Conservation (phyloP, 1,284 basidiomycete species). For the Apiotrichum siamense region DNA sequence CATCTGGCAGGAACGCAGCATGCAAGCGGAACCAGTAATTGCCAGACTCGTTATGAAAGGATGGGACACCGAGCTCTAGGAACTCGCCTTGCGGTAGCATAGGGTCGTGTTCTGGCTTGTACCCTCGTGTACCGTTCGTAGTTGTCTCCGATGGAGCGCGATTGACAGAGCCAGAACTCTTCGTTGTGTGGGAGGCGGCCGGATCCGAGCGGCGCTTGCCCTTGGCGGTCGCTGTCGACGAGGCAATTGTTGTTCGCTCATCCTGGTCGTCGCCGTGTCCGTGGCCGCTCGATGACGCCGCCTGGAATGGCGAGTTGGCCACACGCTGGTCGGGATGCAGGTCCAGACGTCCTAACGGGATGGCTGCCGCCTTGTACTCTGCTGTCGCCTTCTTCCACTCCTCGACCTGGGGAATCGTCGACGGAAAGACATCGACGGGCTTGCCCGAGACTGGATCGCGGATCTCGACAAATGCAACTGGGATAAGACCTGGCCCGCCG, state of each 20-base stretch:
- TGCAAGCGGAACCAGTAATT: conserved; percentile 97
- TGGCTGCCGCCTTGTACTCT: conserved; percentile 92
- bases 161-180: not conserved
- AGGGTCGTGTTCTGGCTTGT: conserved; percentile 35
- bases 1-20: conserved; percentile 77
- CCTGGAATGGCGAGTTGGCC: conserved; percentile 36
- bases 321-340: conserved; percentile 49
- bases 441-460: conserved; percentile 81
- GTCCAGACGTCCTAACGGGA: conserved; percentile 86
- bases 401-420: conserved; percentile 84
- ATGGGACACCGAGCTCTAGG: conserved; percentile 81
- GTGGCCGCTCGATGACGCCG: not conserved
- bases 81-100: conserved; percentile 73
- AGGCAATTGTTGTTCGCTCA: not conserved
- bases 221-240: conserved; percentile 12
- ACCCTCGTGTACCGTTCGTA: conserved; percentile 12
- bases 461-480: conserved; percentile 92
- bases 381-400: conserved; percentile 97
- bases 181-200: not conserved
- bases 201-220: conserved; percentile 3
- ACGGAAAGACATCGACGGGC: conserved; percentile 62
- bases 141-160: conserved; percentile 5
- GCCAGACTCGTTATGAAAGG: conserved; percentile 92
- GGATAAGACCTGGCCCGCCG: conserved; percentile 92
- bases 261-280: not conserved